Base-by-base conservation (phyloP, 352 stramenopile genomes). In the Phytophthora ohioensis region DNA sequence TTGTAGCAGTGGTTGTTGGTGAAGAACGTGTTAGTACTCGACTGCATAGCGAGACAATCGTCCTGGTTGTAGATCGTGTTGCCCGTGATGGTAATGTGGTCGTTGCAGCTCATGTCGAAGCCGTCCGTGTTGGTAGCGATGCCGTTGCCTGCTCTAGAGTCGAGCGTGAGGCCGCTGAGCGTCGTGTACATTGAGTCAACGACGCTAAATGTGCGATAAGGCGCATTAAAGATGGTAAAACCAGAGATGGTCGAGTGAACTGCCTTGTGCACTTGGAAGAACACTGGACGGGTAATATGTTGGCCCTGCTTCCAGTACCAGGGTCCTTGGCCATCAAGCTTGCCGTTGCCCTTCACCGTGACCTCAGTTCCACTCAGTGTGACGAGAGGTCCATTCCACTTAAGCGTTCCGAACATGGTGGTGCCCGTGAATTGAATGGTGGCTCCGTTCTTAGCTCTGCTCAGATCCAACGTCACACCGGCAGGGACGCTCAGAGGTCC, bases 251-350 rank as follows among this genome's bases (percentile, higher is more conserved):
- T 73, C 2, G 75, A 82, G 74, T 62, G 55, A 38, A 62, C 66
- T 6, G 42, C 64, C 17, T 57, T 57, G 17, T 66, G 54, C 47
- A 79, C 38, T 30, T 73, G 71, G 64, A 84, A 79, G 53, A 84
- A 81, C 21, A 80, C 65, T 4, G 76, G 76, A 4, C 72, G 64
- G 10, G 60, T 79, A 43, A 67, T 60, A 3, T 41, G 60, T 43
- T 71, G 51, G 9, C 64, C 70, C 46, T 84, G 63, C 41, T 68
- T 70, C 76, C 73, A 83, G 69, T 83, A 83, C 72, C 67, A 79
- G 9, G 53, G 31, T 2, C 76, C 72, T 51, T 83, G 69, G 27
- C 76, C 76, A 15, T 83, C 76, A 7, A 83, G 67, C 10, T 67
- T 76, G 30, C 76, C 76, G 15, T 72, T 49, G 38, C 76, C 76